Evolutionary conservation across 768 basidiomycete genomes (phyloP).

Genomic region (Boletus sensibilis): DNA sequence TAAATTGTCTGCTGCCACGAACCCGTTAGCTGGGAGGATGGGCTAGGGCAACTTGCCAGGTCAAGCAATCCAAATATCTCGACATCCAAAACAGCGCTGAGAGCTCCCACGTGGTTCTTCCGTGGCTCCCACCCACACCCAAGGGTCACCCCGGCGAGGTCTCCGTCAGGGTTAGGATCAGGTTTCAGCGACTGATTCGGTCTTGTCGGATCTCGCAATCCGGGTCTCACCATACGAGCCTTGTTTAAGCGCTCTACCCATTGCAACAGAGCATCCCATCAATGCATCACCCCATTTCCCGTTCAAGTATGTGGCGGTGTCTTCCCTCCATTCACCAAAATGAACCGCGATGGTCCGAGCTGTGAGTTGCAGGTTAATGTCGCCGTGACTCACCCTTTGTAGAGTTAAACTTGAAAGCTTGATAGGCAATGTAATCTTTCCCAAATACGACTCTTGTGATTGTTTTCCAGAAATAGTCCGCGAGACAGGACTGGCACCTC

Average conservation of each 20-base stretch:
- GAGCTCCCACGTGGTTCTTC: slow-evolving; percentile 26
- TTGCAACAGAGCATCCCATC: neutral
- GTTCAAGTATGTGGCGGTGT: slow-evolving; percentile 14
- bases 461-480: slow-evolving; percentile 6
- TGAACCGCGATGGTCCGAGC: slow-evolving; percentile 2
- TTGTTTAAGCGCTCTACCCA: slow-evolving; percentile 2
- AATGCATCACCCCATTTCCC: neutral
- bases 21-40: slow-evolving; percentile 13
- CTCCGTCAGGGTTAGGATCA: slow-evolving; percentile 12
- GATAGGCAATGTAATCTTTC: neutral
- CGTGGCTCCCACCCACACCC: slow-evolving; percentile 22
- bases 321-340: neutral
- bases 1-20: slow-evolving; percentile 16
- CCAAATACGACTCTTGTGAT: slow-evolving; percentile 2
- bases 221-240: slow-evolving; percentile 5
- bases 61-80: slow-evolving; percentile 16
- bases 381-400: slow-evolving; percentile 21
- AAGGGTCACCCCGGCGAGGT: slow-evolving; percentile 8
- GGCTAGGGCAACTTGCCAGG: slow-evolving; percentile 1
- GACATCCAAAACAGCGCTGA: slow-evolving; percentile 14
- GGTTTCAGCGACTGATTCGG: slow-evolving; percentile 12
- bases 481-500: slow-evolving; percentile 2
- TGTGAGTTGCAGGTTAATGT: slow-evolving; percentile 9
- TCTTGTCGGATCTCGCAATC: slow-evolving; percentile 13
- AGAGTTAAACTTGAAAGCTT: neutral